Evolutionary conservation across 345 rosid species (phyloP).

Genomic region (Dipteronia sinensis): DNA sequence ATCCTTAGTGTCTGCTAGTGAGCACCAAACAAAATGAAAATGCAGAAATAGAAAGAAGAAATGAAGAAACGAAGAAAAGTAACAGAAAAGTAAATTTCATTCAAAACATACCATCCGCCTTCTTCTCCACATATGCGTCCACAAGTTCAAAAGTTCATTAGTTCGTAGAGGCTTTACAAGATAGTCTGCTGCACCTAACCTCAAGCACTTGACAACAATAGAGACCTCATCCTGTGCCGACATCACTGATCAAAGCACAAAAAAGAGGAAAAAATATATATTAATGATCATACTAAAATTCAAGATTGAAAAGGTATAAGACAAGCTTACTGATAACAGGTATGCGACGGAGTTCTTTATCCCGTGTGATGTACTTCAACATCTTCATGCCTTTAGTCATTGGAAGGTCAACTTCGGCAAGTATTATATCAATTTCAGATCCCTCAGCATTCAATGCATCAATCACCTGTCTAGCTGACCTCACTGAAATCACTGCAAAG

Average conservation of each 20-base stretch:
- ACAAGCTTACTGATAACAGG: conserved; percentile 91
- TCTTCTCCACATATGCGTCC: conserved; percentile 92
- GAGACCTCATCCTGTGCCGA: conserved; percentile 84
- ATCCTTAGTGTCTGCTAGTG: neutral
- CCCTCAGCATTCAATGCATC: conserved; percentile 97
- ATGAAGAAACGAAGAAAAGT: neutral
- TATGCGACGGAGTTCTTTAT: conserved; percentile 80
- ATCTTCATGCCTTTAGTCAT: conserved; percentile 94
- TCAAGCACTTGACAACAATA: conserved; percentile 78
- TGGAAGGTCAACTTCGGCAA: conserved; percentile 96
- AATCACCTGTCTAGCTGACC: conserved; percentile 92
- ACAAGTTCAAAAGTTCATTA: conserved; percentile 74
- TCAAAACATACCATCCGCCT: conserved; percentile 52
- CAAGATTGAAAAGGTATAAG: neutral
- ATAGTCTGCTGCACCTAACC: conserved; percentile 87
- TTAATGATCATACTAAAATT: neutral
- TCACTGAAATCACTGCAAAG: conserved; percentile 80
- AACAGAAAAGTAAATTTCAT: conserved; percentile 11
- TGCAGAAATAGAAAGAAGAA: neutral
- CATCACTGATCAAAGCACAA: conserved; percentile 60
- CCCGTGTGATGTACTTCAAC: conserved; percentile 84
- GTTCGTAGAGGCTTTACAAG: conserved; percentile 86
- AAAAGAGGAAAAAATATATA: conserved; percentile 3
- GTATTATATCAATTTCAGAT: conserved; percentile 88
- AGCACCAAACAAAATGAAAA: neutral